Percentiles rank a stretch among this genome's conserved stretches.
phyloP scores from a whole-genome alignment of 768 basidiomycete species.

The Pleurotus djamor region DNA sequence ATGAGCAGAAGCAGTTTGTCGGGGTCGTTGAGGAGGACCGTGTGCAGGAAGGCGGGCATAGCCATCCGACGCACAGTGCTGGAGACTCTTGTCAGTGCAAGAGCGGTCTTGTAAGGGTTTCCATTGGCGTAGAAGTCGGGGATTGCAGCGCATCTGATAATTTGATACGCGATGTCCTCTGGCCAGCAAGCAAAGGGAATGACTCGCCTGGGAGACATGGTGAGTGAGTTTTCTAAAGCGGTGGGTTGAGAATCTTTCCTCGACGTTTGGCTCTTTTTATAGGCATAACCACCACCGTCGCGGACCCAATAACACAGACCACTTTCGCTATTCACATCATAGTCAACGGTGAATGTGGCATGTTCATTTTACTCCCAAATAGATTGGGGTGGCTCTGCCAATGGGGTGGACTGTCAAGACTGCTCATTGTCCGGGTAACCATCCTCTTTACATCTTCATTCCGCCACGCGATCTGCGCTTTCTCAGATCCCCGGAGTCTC shows the following conservation, averaged over 20 bases:
- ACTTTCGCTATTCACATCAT: no score
- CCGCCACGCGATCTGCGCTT: not conserved
- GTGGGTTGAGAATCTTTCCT: no score
- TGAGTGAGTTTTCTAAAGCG: no score
- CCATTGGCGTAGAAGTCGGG: slow-evolving; percentile 13
- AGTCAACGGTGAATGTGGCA: no score
- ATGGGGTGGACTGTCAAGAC: no score
- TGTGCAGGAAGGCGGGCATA: slow-evolving; percentile 37
- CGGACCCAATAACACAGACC: no score
- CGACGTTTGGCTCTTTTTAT: no score
- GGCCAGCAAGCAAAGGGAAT: not conserved
- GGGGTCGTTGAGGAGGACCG: slow-evolving; percentile 28
- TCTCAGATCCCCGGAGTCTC: not conserved
- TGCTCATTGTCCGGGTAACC: not conserved
- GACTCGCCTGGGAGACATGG: not conserved
- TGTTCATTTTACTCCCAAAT: no score
- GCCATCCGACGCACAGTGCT: slow-evolving; percentile 24
- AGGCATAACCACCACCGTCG: no score
- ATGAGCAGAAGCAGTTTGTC: slow-evolving; percentile 28
- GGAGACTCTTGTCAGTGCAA: slow-evolving; percentile 30
- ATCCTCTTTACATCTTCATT: no score
- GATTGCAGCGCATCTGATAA: not conserved
- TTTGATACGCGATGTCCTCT: not conserved
- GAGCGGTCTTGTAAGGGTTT: slow-evolving; percentile 16
- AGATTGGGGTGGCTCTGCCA: no score